A percentile compares a stretch with the other conserved stretches of the same genome.
Conservation (phyloP, 2,329 filamentous ascomycete genomes). For the Cladosporium sp. region DNA sequence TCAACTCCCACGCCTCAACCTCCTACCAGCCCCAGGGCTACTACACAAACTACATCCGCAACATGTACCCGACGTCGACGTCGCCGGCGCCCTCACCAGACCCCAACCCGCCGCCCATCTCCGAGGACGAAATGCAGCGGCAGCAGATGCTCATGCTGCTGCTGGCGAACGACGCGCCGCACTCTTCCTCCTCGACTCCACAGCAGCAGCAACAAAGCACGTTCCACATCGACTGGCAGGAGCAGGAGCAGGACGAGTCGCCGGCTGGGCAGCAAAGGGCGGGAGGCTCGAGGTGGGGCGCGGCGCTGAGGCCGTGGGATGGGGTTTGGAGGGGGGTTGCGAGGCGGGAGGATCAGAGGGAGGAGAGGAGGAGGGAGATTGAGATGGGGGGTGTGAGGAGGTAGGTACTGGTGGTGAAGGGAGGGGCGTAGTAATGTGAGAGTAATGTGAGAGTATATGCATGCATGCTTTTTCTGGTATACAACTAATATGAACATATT, state of each 20-base stretch:
- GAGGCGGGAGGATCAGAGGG: conserved; percentile 22
- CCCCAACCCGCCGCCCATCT: conserved; percentile 29
- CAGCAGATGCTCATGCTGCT: conserved; percentile 47
- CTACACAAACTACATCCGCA: conserved; percentile 40
- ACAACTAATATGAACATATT: background rate
- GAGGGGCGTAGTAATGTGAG: too few species aligned
- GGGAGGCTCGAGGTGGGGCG: background rate
- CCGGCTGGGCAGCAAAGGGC: background rate
- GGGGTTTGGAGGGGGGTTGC: conserved; percentile 23
- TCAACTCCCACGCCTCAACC: conserved; percentile 5
- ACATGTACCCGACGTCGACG: conserved; percentile 39
- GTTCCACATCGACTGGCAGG: conserved; percentile 15
- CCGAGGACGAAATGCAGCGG: conserved; percentile 45
- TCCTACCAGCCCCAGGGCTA: conserved; percentile 33
- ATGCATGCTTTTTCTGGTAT: background rate
- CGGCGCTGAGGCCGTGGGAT: conserved; percentile 25
- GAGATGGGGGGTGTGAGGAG: conserved; percentile 27
- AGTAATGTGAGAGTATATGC: too few species aligned
- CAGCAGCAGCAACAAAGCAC: conserved; percentile 18
- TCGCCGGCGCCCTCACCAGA: conserved; percentile 11
- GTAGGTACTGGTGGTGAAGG: too few species aligned
- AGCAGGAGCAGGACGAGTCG: background rate
- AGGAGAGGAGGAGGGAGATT: conserved; percentile 34
- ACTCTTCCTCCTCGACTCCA: conserved; percentile 24
- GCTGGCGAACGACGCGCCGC: conserved; percentile 24